Base-by-base conservation (phyloP, 768 basidiomycete species). In the Suillus brevipes region DNA sequence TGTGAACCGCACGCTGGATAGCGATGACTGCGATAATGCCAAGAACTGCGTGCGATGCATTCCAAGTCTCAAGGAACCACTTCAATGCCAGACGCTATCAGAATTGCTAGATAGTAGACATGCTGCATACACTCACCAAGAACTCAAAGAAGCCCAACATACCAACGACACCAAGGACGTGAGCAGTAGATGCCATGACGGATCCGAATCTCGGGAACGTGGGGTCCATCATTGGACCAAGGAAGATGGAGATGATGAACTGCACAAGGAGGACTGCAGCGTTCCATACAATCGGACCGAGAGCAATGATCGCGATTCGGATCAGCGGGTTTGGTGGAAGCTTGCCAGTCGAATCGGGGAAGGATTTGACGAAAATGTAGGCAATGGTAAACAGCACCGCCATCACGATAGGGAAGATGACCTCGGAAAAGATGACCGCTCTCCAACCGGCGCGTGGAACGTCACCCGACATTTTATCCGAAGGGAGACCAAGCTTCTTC, bases 251-350 rank as follows among this genome's bases (percentile, higher is more conserved):
- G 67, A 94, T 78, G 67, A 99, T 77, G 87, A 99, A 99, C 66
- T 95, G 81, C n/a, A 86, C 79, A 70, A 99, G 78, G 50, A 99
- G 81, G 14, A 99, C 78, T 1, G 90, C 93, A 8, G 92, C 94
- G 74, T 99, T 99, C 89, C 90, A 97, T 9, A 97, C 94, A 71
- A 99, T 89, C 0, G 97, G 97, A 2, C 97, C 97, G 40, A 99
- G 79, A 12, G 97, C 87, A 70, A 99, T 89, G 72, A 99, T 87
- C 25, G 91, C 92, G 65, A 99, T 95, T 47, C 97, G 93, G 64
- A 99, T 89, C 68, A 99, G 83, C 13, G 94, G 94, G 71, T 88
- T 90, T 25, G 95, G 88, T 3, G 89, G 87, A 64, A 84, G 83
- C 64, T 79, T 82, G 66, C 90, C 91, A 58, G 84, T 76, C 20